Evolutionary conservation across 495 filamentous ascomycete species (phyloP).

Genomic region (Neurospora africana): DNA sequence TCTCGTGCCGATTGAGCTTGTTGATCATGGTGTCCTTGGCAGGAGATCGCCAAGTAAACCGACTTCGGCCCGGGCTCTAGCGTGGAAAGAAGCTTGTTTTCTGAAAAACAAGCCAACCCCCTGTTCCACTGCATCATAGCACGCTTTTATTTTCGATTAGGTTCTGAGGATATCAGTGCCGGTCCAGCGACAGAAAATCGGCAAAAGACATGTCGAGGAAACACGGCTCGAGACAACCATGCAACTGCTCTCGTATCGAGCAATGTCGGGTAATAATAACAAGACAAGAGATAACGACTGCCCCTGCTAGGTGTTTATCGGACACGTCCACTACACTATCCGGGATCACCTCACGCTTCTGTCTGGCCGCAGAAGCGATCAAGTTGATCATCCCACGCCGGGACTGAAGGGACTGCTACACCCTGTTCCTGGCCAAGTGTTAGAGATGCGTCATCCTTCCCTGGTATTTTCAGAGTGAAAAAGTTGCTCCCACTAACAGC

Average conservation of each 20-base stretch:
- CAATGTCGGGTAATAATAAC: neutral
- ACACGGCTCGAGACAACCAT: neutral
- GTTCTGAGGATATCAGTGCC: neutral
- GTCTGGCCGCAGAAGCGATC: neutral
- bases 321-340: neutral
- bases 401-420: neutral
- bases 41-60: neutral
- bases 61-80: neutral
- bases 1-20: neutral
- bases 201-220: neutral
- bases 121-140: neutral
- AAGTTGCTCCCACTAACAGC: neutral
- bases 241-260: neutral
- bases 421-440: neutral
- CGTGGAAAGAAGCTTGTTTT: neutral
- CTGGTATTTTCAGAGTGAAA: neutral
- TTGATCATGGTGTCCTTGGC: neutral
- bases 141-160: too few relatives aligned
- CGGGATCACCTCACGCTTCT: neutral
- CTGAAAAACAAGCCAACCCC: neutral
- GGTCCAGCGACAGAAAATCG: neutral
- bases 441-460: neutral
- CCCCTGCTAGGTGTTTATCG: neutral
- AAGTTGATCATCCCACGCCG: neutral
- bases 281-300: neutral